Evolutionary conservation across 1,284 basidiomycete genomes (phyloP).

Genomic region (Ganoderma boninense): DNA sequence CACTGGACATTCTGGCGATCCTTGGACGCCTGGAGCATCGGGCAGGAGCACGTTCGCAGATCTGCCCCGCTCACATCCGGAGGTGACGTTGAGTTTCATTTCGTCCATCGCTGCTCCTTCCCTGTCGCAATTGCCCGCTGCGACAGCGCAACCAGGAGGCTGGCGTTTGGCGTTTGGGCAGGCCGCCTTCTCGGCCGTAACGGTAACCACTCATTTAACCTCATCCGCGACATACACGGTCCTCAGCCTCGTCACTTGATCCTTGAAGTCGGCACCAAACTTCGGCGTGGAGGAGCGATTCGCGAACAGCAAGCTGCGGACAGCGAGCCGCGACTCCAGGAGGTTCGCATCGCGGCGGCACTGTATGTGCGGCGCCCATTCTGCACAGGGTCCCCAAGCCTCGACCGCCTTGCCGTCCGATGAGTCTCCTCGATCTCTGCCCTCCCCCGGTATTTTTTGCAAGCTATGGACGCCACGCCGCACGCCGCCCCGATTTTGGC

Average conservation of each 20-base stretch:
- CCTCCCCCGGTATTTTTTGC: neutral
- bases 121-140: neutral
- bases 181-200: neutral
- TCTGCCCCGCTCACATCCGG: no score
- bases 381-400: neutral
- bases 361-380: neutral
- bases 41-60: no score
- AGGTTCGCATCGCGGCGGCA: no score
- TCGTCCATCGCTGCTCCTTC: neutral
- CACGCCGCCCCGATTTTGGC: neutral
- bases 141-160: neutral
- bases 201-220: conserved; percentile 10
- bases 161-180: neutral
- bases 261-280: neutral
- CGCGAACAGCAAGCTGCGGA: no score
- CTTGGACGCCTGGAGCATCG: no score
- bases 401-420: neutral
- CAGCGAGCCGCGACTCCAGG: no score
- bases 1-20: no score
- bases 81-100: no score
- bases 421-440: neutral
- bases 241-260: neutral
- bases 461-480: neutral
- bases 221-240: neutral
- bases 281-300: neutral